A percentile compares a stretch with the other conserved stretches of the same genome.
Conservation (phyloP, 345 rosid species). For the Hibiscus mutabilis region DNA sequence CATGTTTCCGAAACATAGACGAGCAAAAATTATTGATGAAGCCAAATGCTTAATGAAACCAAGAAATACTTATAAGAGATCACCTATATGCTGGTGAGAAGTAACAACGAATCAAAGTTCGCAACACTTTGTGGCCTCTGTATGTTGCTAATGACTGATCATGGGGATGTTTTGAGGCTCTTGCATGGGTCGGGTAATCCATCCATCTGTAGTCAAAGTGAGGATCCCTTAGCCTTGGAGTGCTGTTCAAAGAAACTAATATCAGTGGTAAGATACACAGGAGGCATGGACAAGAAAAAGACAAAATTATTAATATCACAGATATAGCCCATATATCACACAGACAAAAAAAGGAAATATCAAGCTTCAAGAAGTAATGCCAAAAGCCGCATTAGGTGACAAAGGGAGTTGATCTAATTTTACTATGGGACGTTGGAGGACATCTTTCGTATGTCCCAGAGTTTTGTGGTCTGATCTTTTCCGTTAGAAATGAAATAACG, state of each 20-base stretch:
- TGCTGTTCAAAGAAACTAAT: constrained; percentile 23
- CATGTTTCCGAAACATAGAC: not conserved
- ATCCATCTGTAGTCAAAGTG: constrained; percentile 60
- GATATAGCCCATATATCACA: constrained; percentile 1
- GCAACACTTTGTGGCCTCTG: constrained; percentile 54
- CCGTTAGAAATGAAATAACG: constrained; percentile 68
- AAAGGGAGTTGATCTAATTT: not conserved
- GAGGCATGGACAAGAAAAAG: not conserved
- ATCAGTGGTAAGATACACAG: not conserved
- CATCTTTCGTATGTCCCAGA: constrained; percentile 78
- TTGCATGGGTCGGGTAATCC: constrained; percentile 43
- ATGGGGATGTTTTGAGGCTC: constrained; percentile 37
- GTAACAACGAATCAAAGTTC: constrained; percentile 59
- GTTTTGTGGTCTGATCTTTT: constrained; percentile 63
- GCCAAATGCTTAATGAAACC: not conserved
- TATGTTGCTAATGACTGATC: constrained; percentile 61
- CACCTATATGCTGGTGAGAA: constrained; percentile 67
- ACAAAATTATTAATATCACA: not conserved
- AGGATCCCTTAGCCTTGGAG: constrained; percentile 17
- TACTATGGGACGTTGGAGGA: constrained; percentile 34
- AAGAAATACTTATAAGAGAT: not conserved
- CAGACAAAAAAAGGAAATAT: not conserved
- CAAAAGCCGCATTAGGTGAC: no score
- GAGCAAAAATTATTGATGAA: not conserved
- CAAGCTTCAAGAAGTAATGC: not conserved